These are phyloP conservation scores for Ashbya aceris DNA, from an alignment of 1,139 yeast genomes.

Conservation along the genomic window DNA sequence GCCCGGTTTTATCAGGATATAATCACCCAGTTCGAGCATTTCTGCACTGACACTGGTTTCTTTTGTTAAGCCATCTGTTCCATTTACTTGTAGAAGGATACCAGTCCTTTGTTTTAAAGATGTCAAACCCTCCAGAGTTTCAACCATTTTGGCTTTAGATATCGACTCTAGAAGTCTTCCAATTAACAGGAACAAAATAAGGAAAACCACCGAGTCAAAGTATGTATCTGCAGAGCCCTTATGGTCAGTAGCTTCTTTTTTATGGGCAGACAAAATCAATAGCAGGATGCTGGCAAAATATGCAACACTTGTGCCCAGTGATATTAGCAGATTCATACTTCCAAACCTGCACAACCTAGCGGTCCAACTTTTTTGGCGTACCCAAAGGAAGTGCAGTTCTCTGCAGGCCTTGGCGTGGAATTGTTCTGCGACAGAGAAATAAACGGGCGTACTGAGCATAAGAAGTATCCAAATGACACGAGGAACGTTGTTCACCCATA, in stretches of 20 bases:
- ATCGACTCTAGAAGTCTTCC: conserved; percentile 61
- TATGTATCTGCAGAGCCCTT: conserved; percentile 53
- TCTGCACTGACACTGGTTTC: conserved; percentile 40
- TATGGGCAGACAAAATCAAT: conserved; percentile 41
- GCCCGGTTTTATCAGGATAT: conserved; percentile 50
- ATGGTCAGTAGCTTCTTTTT: conserved; percentile 17
- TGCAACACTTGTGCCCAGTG: conserved; percentile 63
- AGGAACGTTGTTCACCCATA: conserved; percentile 57
- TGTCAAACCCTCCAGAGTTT: conserved; percentile 49
- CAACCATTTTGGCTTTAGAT: conserved; percentile 59
- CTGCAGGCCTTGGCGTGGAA: conserved; percentile 59
- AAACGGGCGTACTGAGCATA: conserved; percentile 61
- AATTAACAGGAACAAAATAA: conserved; percentile 59
- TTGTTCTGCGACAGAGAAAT: conserved; percentile 64
- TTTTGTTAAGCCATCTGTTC: conserved; percentile 15
- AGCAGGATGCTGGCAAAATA: conserved; percentile 60
- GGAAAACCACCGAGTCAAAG: conserved; percentile 70
- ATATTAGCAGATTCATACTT: conserved; percentile 66
- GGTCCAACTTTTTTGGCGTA: conserved; percentile 44
- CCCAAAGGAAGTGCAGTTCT: conserved; percentile 52
- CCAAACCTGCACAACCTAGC: conserved; percentile 60
- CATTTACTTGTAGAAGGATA: conserved; percentile 35
- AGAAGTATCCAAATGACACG: conserved; percentile 59
- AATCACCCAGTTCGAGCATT: conserved; percentile 55
- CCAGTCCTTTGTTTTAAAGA: conserved; percentile 45